These are phyloP conservation scores for Spizellomyces sp. DNA, from an alignment of 192 early-diverging fungal species.

Conservation along the genomic window DNA sequence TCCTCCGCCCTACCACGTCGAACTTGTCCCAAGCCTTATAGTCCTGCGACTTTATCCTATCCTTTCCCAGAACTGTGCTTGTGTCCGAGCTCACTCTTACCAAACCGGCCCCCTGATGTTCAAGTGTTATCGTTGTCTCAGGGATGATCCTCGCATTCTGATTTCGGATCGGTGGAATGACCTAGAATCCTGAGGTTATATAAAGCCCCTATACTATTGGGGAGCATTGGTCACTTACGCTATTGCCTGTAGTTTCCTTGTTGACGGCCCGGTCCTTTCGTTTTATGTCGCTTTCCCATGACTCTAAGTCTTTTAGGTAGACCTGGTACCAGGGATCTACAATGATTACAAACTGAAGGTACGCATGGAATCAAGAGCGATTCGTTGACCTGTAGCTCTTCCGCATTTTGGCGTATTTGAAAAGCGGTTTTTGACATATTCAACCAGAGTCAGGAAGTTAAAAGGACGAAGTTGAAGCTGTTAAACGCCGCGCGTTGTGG, in stretches of 20 bases:
- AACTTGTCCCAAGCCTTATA: slow-evolving; percentile 52
- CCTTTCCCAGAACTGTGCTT: not conserved
- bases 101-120: slow-evolving; percentile 10
- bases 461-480: too few species aligned
- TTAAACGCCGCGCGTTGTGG: too few species aligned
- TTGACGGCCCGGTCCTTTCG: slow-evolving; percentile 22
- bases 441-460: too few species aligned
- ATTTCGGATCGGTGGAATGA: slow-evolving; percentile 6
- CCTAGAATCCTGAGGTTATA: not conserved
- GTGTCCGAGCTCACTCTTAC: slow-evolving; percentile 1
- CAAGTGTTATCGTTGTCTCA: not conserved
- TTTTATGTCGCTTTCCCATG: slow-evolving; percentile 54
- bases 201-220: too few species aligned
- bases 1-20: slow-evolving; percentile 31
- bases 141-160: not conserved
- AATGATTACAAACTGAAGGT: not conserved
- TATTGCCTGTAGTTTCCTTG: not conserved
- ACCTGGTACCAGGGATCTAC: slow-evolving; percentile 3
- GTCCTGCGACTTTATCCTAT: slow-evolving; percentile 29
- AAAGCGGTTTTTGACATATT: slow-evolving; percentile 28
- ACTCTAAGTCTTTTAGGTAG: slow-evolving; percentile 40
- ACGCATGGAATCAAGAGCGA: not conserved
- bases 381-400: slow-evolving; percentile 37
- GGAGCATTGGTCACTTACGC: too few species aligned
- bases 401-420: slow-evolving; percentile 48